phyloP scores from a whole-genome alignment of 2,329 filamentous ascomycete species.

The Phaeophleospora eucalypticola region DNA sequence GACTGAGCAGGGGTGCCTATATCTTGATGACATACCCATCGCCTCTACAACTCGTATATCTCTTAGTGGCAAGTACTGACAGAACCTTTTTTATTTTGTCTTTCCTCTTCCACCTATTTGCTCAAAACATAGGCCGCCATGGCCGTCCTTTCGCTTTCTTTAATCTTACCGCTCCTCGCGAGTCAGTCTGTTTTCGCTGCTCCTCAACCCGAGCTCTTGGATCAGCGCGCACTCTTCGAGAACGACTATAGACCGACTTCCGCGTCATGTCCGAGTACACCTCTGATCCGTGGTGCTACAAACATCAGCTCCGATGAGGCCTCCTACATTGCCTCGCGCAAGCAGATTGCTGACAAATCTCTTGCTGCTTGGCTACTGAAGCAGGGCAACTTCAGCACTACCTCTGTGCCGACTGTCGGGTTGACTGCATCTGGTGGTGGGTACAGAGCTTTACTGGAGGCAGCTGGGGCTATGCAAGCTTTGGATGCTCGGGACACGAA shows the following conservation, averaged over 20 bases:
- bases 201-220: slow-evolving; percentile 1
- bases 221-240: slow-evolving; percentile 10
- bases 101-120: not conserved
- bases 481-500: slow-evolving; percentile 43
- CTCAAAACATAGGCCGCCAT: not conserved
- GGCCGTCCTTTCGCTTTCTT: slow-evolving; percentile 4
- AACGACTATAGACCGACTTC: slow-evolving; percentile 30
- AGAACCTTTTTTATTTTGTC: too few species aligned
- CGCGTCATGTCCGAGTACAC: slow-evolving; percentile 36
- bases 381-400: slow-evolving; percentile 34
- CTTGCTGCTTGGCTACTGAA: slow-evolving; percentile 40
- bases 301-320: slow-evolving; percentile 38
- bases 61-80: too few species aligned
- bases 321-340: slow-evolving; percentile 37
- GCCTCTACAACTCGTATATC: too few species aligned
- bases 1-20: not conserved
- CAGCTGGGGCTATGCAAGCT: slow-evolving; percentile 41
- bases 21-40: not conserved
- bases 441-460: slow-evolving; percentile 39
- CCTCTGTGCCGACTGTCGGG: slow-evolving; percentile 39
- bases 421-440: slow-evolving; percentile 44
- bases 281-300: slow-evolving; percentile 37
- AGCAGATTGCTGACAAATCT: slow-evolving; percentile 36
- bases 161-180: not conserved
- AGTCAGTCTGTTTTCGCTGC: not conserved